These are phyloP conservation scores for Pythium folliculosum DNA, from an alignment of 352 stramenopile genomes.

Conservation along the genomic window DNA sequence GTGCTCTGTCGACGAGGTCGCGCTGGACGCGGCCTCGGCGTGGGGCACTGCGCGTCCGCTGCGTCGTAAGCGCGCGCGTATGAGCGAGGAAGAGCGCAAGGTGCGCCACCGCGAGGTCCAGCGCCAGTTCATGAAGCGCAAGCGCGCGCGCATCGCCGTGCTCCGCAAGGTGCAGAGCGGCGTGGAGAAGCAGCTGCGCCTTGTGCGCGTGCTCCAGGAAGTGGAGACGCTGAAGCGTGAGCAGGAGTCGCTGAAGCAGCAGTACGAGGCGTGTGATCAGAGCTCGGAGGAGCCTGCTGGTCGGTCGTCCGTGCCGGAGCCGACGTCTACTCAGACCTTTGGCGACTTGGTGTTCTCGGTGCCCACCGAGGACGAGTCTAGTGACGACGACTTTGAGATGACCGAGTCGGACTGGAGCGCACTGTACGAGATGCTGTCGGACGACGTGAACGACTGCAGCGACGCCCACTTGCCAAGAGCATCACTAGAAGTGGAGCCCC, in stretches of 20 bases:
- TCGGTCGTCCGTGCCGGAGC: too few species aligned
- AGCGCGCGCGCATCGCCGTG: conserved; percentile 19
- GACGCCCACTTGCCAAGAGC: too few species aligned
- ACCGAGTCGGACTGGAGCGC: conserved; percentile 17
- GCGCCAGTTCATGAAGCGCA: conserved; percentile 33
- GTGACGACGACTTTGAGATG: conserved; percentile 5
- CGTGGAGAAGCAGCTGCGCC: conserved; percentile 20
- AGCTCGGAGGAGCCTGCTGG: not conserved
- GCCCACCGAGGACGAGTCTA: not conserved
- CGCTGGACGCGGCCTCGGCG: too few species aligned
- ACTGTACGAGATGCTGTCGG: conserved; percentile 16
- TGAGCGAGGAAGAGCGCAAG: conserved; percentile 25
- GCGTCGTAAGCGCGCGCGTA: conserved; percentile 24
- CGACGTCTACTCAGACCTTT: not conserved
- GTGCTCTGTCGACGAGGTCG: too few species aligned
- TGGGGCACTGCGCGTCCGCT: not conserved
- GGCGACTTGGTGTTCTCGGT: conserved; percentile 20
- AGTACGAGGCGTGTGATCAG: conserved; percentile 12
- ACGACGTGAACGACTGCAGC: not conserved
- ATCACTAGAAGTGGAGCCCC: too few species aligned
- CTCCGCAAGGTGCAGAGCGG: conserved; percentile 18
- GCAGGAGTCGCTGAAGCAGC: conserved; percentile 6
- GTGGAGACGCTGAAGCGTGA: conserved; percentile 20
- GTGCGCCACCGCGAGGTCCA: conserved; percentile 30
- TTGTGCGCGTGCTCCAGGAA: conserved; percentile 13